Percentiles rank a stretch among this genome's conserved stretches.
These are phyloP conservation scores for Metroxylon sagu DNA, from an alignment of 176 grass and related monocot genomes.

Conservation along the genomic window DNA sequence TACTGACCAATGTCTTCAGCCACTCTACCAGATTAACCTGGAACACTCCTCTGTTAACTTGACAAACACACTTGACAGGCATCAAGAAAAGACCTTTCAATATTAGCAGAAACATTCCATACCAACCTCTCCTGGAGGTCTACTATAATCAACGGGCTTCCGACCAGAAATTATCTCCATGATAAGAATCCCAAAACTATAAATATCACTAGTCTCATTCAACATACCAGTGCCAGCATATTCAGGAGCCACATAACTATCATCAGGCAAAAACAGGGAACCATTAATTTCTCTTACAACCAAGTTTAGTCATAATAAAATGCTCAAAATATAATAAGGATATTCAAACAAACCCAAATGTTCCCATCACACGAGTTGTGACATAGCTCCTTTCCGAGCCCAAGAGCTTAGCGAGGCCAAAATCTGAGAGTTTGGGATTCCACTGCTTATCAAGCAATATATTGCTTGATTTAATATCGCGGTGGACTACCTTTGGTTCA, in stretches of 20 bases:
- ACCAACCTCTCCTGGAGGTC: conserved; percentile 82
- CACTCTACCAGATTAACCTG: conserved; percentile 98
- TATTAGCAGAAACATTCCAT: conserved; percentile 1
- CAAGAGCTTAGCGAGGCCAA: conserved; percentile 89
- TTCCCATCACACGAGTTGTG: conserved; percentile 96
- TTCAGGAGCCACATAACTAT: conserved; percentile 88
- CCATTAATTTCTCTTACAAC: too few relatives aligned
- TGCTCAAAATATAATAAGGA: neutral
- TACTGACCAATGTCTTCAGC: conserved; percentile 93
- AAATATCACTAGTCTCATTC: conserved; percentile 93
- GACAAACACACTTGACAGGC: conserved; percentile 12
- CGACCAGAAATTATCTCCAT: conserved; percentile 96
- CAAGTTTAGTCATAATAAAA: too few relatives aligned
- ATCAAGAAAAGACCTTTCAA: neutral
- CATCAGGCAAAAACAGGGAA: conserved; percentile 23
- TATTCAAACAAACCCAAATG: conserved; percentile 66
- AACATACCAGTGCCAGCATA: conserved; percentile 97
- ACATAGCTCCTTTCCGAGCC: conserved; percentile 88
- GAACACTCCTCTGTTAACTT: conserved; percentile 11
- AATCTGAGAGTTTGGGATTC: conserved; percentile 96
- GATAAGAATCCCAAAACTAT: conserved; percentile 96
- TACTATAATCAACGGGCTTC: conserved; percentile 83
- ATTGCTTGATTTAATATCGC: conserved; percentile 96
- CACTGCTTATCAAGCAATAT: conserved; percentile 90
- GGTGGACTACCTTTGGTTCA: conserved; percentile 95